Percentiles rank a stretch among this genome's conserved stretches.
Evolutionary conservation across 2,329 filamentous ascomycete genomes (phyloP).

Genomic region (Penicillium sp.): DNA sequence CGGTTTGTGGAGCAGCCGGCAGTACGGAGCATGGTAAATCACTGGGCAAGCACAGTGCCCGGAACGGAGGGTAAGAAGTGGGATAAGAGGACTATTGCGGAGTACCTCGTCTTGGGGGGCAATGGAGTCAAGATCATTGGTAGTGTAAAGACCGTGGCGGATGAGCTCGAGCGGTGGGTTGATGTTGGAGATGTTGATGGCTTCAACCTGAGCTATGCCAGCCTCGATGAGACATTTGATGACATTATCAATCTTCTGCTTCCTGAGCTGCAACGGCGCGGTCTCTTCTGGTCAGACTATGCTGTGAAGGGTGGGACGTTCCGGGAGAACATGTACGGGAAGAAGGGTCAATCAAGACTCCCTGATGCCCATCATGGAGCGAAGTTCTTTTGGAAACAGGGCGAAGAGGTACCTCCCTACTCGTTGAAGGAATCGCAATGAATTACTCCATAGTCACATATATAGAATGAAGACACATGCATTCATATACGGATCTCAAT

Average conservation of each 20-base stretch:
- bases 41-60: conserved; percentile 46
- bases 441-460: neutral
- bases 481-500: neutral
- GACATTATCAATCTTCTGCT: conserved; percentile 35
- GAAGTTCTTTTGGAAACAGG: conserved; percentile 37
- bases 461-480: neutral
- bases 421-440: conserved; percentile 12
- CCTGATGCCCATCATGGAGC: conserved; percentile 38
- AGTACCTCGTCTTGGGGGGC: conserved; percentile 36
- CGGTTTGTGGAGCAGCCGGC: conserved; percentile 43
- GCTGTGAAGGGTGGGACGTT: conserved; percentile 38
- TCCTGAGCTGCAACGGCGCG: conserved; percentile 34
- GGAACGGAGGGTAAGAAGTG: conserved; percentile 41
- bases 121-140: conserved; percentile 39
- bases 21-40: conserved; percentile 46
- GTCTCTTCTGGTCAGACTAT: conserved; percentile 41
- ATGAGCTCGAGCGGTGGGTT: conserved; percentile 40
- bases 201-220: conserved; percentile 38
- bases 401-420: conserved; percentile 35
- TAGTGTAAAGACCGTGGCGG: conserved; percentile 37
- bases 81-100: conserved; percentile 37
- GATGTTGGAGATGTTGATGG: conserved; percentile 36
- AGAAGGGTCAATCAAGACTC: conserved; percentile 30
- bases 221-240: conserved; percentile 36
- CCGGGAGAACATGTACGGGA: conserved; percentile 40